phyloP scores from a whole-genome alignment of 768 basidiomycete genomes.

The Lactifluus piperatus region DNA sequence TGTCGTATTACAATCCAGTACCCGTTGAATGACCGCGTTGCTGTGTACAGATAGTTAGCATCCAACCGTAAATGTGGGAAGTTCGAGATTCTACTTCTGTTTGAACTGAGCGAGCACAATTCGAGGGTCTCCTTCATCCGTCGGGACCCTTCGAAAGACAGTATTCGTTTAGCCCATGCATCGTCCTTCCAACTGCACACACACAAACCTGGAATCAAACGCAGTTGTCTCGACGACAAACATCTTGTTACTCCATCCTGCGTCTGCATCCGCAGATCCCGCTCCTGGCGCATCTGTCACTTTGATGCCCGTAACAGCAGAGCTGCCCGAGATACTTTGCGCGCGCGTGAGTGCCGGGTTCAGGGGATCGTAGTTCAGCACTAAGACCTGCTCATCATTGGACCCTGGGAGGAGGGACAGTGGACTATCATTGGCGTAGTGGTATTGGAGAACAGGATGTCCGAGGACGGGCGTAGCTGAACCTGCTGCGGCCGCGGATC shows the following conservation, averaged over 20 bases:
- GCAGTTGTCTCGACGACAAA: conserved; percentile 62
- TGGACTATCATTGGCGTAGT: conserved; percentile 73
- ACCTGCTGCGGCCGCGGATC: conserved; percentile 30
- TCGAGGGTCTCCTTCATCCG: conserved; percentile 41
- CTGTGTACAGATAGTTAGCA: conserved; percentile 30
- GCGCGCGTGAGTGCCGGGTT: conserved; percentile 34
- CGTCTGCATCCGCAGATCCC: conserved; percentile 38
- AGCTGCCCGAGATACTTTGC: conserved; percentile 40
- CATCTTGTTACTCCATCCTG: conserved; percentile 50
- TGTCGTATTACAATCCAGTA: conserved; percentile 36
- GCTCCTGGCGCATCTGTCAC: conserved; percentile 69
- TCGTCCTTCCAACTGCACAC: not conserved
- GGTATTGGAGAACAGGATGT: conserved; percentile 73
- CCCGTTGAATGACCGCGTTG: conserved; percentile 46
- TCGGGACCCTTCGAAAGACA: conserved; percentile 7
- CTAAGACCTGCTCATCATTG: conserved; percentile 60
- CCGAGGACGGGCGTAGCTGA: conserved; percentile 34
- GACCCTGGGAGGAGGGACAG: conserved; percentile 51
- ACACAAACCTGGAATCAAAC: conserved; percentile 37
- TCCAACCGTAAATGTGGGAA: not conserved
- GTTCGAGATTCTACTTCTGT: conserved; percentile 39
- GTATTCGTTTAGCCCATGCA: not conserved
- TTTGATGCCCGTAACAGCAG: conserved; percentile 49
- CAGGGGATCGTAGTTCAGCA: conserved; percentile 59
- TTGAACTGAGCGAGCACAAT: conserved; percentile 54